These are phyloP conservation scores for Coniochaeta ligniaria DNA, from an alignment of 2,329 filamentous ascomycete species.

Conservation along the genomic window DNA sequence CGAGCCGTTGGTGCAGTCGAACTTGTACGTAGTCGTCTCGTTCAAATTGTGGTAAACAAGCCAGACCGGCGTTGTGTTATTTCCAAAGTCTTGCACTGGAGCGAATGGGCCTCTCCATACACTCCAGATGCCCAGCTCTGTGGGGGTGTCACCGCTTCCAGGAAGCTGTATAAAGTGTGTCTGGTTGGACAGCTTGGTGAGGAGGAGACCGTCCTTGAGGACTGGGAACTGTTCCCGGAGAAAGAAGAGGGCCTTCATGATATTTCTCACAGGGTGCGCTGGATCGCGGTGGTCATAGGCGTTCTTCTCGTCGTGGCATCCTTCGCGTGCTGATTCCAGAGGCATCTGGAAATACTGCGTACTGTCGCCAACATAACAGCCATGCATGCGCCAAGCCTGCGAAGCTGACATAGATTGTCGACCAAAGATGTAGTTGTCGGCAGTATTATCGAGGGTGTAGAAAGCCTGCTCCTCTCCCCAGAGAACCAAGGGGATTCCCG, in stretches of 20 bases:
- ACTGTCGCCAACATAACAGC: slow-evolving; percentile 51
- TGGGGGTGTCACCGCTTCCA: slow-evolving; percentile 43
- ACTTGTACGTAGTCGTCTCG: slow-evolving; percentile 43
- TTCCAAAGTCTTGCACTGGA: not conserved
- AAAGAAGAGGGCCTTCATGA: slow-evolving; percentile 55
- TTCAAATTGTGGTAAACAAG: slow-evolving; percentile 43
- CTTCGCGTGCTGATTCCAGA: slow-evolving; percentile 41
- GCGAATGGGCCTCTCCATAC: slow-evolving; percentile 43
- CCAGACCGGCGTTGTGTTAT: slow-evolving; percentile 31
- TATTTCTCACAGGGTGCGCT: slow-evolving; percentile 52
- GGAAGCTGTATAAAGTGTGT: slow-evolving; percentile 43
- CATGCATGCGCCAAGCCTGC: slow-evolving; percentile 57
- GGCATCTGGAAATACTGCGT: slow-evolving; percentile 53
- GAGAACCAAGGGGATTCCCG: slow-evolving; percentile 31
- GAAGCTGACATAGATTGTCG: slow-evolving; percentile 55
- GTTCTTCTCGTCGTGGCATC: slow-evolving; percentile 47
- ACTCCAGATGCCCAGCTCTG: slow-evolving; percentile 50
- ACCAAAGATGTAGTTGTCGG: slow-evolving; percentile 58
- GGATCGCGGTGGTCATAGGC: slow-evolving; percentile 57
- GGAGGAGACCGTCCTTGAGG: slow-evolving; percentile 51
- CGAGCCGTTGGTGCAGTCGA: slow-evolving; percentile 24
- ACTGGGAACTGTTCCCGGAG: slow-evolving; percentile 48
- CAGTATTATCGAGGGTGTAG: slow-evolving; percentile 57
- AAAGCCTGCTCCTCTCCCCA: slow-evolving; percentile 63
- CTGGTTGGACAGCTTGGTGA: slow-evolving; percentile 50